Evolutionary conservation across 2,329 filamentous ascomycete genomes (phyloP).

Genomic region (Calonectria fujianensis): DNA sequence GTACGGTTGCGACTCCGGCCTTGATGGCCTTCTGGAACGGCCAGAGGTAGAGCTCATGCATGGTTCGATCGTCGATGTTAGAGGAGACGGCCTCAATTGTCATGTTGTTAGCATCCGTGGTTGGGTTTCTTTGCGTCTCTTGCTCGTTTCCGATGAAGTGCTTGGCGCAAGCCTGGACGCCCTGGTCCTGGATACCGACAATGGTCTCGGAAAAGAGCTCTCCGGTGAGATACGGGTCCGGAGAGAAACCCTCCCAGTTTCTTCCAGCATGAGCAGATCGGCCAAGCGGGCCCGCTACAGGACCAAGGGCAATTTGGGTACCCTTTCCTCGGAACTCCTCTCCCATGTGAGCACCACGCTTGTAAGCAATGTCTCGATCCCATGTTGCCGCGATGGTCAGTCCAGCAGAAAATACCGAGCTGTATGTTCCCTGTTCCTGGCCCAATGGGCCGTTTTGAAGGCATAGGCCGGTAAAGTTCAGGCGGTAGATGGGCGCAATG

Average conservation of each 20-base stretch:
- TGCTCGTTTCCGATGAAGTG: constrained; percentile 59
- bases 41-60: constrained; percentile 68
- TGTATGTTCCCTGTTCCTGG: constrained; percentile 10
- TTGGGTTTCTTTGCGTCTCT: constrained; percentile 53
- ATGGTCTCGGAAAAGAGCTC: constrained; percentile 18
- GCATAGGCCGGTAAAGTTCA: constrained; percentile 41
- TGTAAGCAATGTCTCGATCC: constrained; percentile 72
- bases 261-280: constrained; percentile 82
- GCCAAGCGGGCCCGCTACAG: constrained; percentile 82
- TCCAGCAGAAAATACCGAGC: constrained; percentile 63
- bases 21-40: constrained; percentile 54
- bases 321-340: constrained; percentile 74
- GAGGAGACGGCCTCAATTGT: constrained; percentile 51
- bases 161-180: constrained; percentile 59
- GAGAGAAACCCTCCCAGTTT: constrained; percentile 85
- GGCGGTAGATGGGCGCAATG: constrained; percentile 40
- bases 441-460: constrained; percentile 41
- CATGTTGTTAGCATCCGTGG: constrained; percentile 42
- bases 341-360: constrained; percentile 71
- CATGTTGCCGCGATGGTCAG: constrained; percentile 70
- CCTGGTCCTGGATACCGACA: constrained; percentile 55
- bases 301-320: constrained; percentile 82
- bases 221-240: constrained; percentile 83
- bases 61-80: constrained; percentile 74
- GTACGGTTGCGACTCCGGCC: constrained; percentile 55